Evolutionary conservation across 257 asterid genomes (phyloP).

Genomic region (Nicotiana otophora): DNA sequence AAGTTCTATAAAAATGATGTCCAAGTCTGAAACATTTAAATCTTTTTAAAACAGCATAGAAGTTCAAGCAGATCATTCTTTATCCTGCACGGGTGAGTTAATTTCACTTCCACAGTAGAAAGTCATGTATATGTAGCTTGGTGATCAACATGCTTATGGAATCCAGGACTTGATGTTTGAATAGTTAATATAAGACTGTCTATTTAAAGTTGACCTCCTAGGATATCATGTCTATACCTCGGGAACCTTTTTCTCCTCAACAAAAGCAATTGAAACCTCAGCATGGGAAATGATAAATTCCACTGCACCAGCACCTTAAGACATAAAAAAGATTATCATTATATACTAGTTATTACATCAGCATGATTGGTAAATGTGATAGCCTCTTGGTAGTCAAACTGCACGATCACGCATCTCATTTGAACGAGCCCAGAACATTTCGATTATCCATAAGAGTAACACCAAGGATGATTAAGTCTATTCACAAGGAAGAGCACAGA

Average conservation of each 20-base stretch:
- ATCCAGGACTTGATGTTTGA: background rate
- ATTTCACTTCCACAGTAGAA: background rate
- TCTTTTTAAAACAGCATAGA: background rate
- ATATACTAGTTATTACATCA: background rate
- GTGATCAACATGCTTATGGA: background rate
- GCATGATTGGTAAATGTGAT: background rate
- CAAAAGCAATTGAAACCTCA: constrained; percentile 76
- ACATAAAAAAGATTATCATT: constrained; percentile 18
- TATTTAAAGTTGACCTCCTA: background rate
- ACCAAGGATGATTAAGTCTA: background rate
- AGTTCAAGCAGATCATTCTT: background rate
- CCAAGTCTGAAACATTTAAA: background rate
- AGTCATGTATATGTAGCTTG: background rate
- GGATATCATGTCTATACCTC: constrained; percentile 42
- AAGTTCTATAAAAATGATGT: background rate
- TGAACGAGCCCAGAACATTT: background rate
- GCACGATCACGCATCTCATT: background rate
- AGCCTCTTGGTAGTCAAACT: constrained; percentile 5
- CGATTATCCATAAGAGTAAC: background rate
- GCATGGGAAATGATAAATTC: constrained; percentile 95
- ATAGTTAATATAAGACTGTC: background rate
- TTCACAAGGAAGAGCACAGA: background rate
- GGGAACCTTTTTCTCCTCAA: constrained; percentile 78
- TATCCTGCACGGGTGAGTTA: background rate
- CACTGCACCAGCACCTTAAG: constrained; percentile 87